A percentile compares a stretch with the other conserved stretches of the same genome.
Evolutionary conservation across 352 stramenopile genomes (phyloP).

Genomic region (Phytophthora ohioensis): DNA sequence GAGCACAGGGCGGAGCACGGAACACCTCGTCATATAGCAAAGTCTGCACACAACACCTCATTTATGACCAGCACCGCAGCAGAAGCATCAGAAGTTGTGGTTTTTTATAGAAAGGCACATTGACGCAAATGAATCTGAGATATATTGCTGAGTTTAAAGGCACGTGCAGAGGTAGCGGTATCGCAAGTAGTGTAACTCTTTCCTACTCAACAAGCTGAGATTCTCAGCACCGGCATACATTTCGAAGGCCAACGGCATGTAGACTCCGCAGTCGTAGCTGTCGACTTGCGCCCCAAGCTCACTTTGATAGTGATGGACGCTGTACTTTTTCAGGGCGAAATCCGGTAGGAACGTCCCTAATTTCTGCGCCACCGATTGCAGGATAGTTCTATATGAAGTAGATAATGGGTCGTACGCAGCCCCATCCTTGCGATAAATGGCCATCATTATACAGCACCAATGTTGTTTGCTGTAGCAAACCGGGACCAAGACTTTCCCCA

Average conservation of each 20-base stretch:
- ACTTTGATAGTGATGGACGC: background rate
- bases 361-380: background rate
- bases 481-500: background rate
- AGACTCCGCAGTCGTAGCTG: constrained; percentile 4
- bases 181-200: background rate
- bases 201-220: background rate
- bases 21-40: too few species aligned
- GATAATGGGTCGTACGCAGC: background rate
- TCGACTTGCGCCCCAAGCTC: constrained; percentile 1
- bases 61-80: too few species aligned
- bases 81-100: too few species aligned
- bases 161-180: background rate
- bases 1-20: too few species aligned
- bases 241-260: constrained; percentile 3
- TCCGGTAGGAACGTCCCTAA: background rate
- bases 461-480: background rate
- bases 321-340: background rate
- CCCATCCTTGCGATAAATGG: background rate
- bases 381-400: background rate
- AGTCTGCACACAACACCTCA: too few species aligned
- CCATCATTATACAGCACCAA: constrained; percentile 4
- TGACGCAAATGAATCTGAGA: too few species aligned
- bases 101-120: too few species aligned
- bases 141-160: background rate
- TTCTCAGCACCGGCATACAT: background rate